Evolutionary conservation across 208 protist genomes (phyloP), one percentile per base, ranked within the genome.

Genomic region (Leishmania turanica): DNA sequence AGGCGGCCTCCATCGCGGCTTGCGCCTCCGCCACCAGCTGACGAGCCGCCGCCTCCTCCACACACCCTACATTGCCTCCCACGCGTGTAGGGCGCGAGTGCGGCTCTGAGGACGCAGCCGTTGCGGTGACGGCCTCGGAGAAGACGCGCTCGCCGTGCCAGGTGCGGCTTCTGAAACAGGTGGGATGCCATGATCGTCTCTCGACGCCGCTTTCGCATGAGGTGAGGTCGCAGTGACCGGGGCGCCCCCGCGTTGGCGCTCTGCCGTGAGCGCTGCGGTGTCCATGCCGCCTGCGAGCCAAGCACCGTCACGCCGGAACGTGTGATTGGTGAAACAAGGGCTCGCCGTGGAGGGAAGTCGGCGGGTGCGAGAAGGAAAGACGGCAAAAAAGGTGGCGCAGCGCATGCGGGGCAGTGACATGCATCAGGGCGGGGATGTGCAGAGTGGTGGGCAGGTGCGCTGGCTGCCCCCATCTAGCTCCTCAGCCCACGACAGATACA

Each of bases 21-120:
- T 62, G 70, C 17, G 42, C 71, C n/a, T 73, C 71, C 34, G 6
- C n/a, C 62, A 73, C 79, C 24, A 77, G 60, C 27, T 49, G 62
- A 4, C 37, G 79, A 4, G 75, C 79, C 40, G 58, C 51, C 3
- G 13, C 64, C 40, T 73, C 79, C 73, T 83, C 72, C n/a, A n/a
- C 64, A 78, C 79, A 9, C 1, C 8, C 40, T 53, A 78, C 79
- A 60, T 83, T 8, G 79, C 53, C 2, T 78, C 79, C 64, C 31
- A 65, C 1, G 79, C 73, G 72, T 78, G 60, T 19, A 83, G 34
- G 11, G 75, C 27, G 60, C 71, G 79, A 47, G 58, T 47, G 24
- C 73, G 53, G 37, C 68, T 40, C 53, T 78, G 73, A 40, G 75
- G 21, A 0, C 64, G 62, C 13, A 34, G 74, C 73, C 73, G 68